These are phyloP conservation scores for Tephrocybe sp. DNA, from an alignment of 768 basidiomycete species.

Conservation along the genomic window DNA sequence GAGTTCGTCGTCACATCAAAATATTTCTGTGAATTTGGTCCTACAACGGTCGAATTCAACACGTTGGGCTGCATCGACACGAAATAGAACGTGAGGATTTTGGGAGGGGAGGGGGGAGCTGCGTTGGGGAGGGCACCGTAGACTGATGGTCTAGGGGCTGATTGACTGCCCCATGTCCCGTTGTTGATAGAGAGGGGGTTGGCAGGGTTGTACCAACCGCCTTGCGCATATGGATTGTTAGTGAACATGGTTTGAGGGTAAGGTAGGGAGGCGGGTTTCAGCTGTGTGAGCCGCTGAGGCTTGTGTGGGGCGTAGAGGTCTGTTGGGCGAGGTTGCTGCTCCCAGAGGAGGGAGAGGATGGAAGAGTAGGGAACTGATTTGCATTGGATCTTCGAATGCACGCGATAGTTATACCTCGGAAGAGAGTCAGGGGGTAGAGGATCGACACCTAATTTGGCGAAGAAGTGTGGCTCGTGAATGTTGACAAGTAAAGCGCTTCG, in stretches of 20 bases:
- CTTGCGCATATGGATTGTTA: slow-evolving; percentile 18
- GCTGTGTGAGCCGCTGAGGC: too few relatives aligned
- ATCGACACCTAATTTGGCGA: too few relatives aligned
- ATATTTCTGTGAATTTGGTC: slow-evolving; percentile 37
- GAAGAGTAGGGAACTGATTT: too few relatives aligned
- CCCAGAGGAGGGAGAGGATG: too few relatives aligned
- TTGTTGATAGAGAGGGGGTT: slow-evolving; percentile 18
- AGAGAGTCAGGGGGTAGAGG: too few relatives aligned
- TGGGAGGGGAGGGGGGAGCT: slow-evolving; percentile 6
- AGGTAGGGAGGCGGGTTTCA: neutral
- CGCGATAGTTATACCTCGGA: too few relatives aligned
- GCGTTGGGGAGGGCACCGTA: slow-evolving; percentile 16
- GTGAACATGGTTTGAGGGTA: slow-evolving; percentile 6
- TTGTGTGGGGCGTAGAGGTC: too few relatives aligned
- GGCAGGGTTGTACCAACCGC: slow-evolving; percentile 16
- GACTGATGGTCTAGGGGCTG: slow-evolving; percentile 14
- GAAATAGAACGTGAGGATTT: slow-evolving; percentile 40
- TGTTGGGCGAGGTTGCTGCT: too few relatives aligned
- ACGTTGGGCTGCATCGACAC: slow-evolving; percentile 36
- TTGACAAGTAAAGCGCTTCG: too few relatives aligned
- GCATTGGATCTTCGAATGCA: too few relatives aligned
- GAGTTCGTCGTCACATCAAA: slow-evolving; percentile 42
- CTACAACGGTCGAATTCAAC: slow-evolving; percentile 42
- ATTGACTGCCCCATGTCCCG: slow-evolving; percentile 12
- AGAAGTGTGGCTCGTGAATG: too few relatives aligned